Conservation (phyloP, 2,329 filamentous ascomycete genomes). For the Rhexocercosporidium sp. region DNA sequence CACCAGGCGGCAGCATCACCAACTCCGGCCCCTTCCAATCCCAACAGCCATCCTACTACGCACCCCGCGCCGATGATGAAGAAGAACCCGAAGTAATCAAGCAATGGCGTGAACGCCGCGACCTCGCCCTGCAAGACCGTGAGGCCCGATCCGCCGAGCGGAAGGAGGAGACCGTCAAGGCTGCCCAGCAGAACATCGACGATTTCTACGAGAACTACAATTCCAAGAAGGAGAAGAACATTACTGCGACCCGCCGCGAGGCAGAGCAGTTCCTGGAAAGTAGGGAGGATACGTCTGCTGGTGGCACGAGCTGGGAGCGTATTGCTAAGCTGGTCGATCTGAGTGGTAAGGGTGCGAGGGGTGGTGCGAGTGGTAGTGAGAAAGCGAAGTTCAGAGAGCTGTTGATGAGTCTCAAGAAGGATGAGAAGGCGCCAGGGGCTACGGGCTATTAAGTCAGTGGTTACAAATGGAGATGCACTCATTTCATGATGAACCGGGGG, state of each 20-base stretch:
- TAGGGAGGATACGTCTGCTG: slow-evolving; percentile 90
- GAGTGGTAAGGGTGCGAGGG: slow-evolving; percentile 88
- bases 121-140: slow-evolving; percentile 81
- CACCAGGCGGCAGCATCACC: slow-evolving; percentile 80
- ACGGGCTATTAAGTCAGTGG: slow-evolving; percentile 58
- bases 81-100: slow-evolving; percentile 88
- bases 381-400: slow-evolving; percentile 97
- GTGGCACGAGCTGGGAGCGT: slow-evolving; percentile 97
- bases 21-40: slow-evolving; percentile 52
- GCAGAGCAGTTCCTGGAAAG: slow-evolving; percentile 90
- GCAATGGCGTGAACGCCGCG: slow-evolving; percentile 90
- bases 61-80: slow-evolving; percentile 59
- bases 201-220: slow-evolving; percentile 99
- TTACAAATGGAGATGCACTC: background rate
- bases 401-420: slow-evolving; percentile 85
- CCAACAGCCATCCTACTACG: slow-evolving; percentile 27
- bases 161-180: slow-evolving; percentile 84
- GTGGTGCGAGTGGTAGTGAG: slow-evolving; percentile 86
- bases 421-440: slow-evolving; percentile 80
- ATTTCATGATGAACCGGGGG: slow-evolving; percentile 17
- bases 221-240: slow-evolving; percentile 93
- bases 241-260: slow-evolving; percentile 86
- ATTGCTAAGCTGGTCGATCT: slow-evolving; percentile 98
- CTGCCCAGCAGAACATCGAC: slow-evolving; percentile 93
- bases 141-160: slow-evolving; percentile 82